Evolutionary conservation across 139 green algal species (phyloP), one percentile per base, ranked within the genome.

Genomic region (Astrephomene gubernaculifera): DNA sequence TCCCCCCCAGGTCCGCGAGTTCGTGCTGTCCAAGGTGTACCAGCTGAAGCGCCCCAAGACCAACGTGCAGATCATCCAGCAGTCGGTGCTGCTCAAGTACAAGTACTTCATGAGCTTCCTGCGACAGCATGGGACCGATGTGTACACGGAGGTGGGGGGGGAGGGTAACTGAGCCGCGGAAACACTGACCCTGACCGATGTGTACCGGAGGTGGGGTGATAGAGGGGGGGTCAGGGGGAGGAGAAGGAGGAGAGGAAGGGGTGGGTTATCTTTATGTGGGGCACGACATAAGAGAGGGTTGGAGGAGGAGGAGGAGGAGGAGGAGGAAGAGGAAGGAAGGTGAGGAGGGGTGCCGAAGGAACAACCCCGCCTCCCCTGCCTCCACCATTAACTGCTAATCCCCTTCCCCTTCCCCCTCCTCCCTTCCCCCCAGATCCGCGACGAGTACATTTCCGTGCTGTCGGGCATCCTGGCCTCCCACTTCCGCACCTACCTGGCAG

Each of bases 51-150:
- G 96, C 85, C 96, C 97, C 71, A 97, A 97, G 89, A 99, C 97
- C 71, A 99, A 99, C 92, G 93, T 99, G 74, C 88, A 92, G 88
- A 94, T 95, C 89, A 94, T 98, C 79, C 96, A 99, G 94, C 96
- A 99, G 92, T 97, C 91, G 54, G 90, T 94, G 73, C 93, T 99
- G 90, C 93, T 98, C 25, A 96, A 94, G 89, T 94, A 96, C 88
- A 96, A 95, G 86, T 93, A 95, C 87, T 92, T 97, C 75, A 87
- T 95, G 27, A 65, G 87, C 54, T 98, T 98, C 89, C 87, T 97
- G 75, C 75, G 86, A 24, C 49, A 93, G 36, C 91, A 97, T 38
- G 93, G 90, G 0, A 82, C 71, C 9, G 93, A 97, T 70, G 92
- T 98, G 35, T 96, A 96, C 41, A 61, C n/a, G 1, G 97, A 98